phyloP scores from a whole-genome alignment of 805 yeast species.

The Candida peoriensis region DNA sequence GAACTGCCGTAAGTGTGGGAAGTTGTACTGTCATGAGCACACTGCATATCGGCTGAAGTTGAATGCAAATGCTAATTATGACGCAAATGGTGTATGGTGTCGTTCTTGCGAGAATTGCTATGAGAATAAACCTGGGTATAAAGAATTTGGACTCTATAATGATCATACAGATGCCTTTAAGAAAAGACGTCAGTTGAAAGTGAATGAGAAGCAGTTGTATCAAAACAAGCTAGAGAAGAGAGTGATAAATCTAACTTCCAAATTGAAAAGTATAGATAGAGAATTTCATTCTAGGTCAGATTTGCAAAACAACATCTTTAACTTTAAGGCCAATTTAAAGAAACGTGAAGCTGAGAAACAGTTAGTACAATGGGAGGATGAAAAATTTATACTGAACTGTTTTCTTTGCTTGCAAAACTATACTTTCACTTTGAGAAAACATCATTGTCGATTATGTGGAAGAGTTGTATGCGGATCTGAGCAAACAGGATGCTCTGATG shows the following conservation, averaged over 20 bases:
- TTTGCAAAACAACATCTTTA: constrained; percentile 20
- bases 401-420: constrained; percentile 58
- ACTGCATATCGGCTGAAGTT: constrained; percentile 49
- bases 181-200: constrained; percentile 33
- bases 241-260: constrained; percentile 39
- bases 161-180: constrained; percentile 45
- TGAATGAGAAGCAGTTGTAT: constrained; percentile 47
- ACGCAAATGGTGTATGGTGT: constrained; percentile 58
- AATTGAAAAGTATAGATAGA: constrained; percentile 23
- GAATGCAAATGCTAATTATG: constrained; percentile 40
- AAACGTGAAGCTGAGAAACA: constrained; percentile 39
- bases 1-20: constrained; percentile 77
- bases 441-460: constrained; percentile 93
- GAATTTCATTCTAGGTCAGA: constrained; percentile 15
- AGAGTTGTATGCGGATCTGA: constrained; percentile 68
- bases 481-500: constrained; percentile 63
- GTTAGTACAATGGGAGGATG: constrained; percentile 65
- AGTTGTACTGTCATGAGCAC: constrained; percentile 62
- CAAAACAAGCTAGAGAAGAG: constrained; percentile 59
- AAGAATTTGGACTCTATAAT: constrained; percentile 35
- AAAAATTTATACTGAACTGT: constrained; percentile 44
- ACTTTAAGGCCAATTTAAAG: constrained; percentile 23
- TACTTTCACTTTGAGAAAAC: constrained; percentile 59
- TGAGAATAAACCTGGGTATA: constrained; percentile 46
- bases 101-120: constrained; percentile 67